Evolutionary conservation across 768 basidiomycete species (phyloP), one percentile per base, ranked within the genome.

Genomic region (Leucocoprinus sp.): DNA sequence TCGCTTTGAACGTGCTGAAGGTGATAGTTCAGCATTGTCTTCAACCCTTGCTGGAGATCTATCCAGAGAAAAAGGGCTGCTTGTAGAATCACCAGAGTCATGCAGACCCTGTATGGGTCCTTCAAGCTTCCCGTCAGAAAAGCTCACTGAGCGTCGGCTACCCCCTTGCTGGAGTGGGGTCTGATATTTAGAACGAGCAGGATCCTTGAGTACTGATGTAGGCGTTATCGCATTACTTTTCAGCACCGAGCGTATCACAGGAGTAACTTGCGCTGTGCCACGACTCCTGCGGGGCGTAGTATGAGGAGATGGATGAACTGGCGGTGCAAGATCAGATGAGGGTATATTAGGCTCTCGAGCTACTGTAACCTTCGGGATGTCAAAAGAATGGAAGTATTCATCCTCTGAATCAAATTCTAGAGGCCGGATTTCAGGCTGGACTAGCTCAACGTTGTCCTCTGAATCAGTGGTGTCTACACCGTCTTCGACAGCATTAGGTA

Each of bases 71-170:
- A 43, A 39, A 9, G 31, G 46, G 14, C 33, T 23, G 17, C 38
- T 21, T 17, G 41, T 38, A 1, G 46, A 43, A 42, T 48, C 37
- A 60, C 50, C 44, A 58, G 59, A 45, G 27, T 43, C 45, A 24
- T 35, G 63, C 34, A 83, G 61, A 3, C 83, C 89, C 43, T 69
- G 68, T 37, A 96, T 96, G n/a, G 88, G 91, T 2, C 95, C 93
- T 24, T 85, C 82, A 50, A 75, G 76, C 59, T 82, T 85, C 4
- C 96, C 96, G 59, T 99, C 96, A 19, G 93, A 96, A 66, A 99
- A 99, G 61, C 91, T 95, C 47, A 99, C 95, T 34, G 87, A 91
- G 29, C 91, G 75, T n/a, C 82, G 76, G 53, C 82, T 78, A 9
- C 64, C 63, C 12, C 63, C 52, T 42, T 57, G 65, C 38, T 68